These are phyloP conservation scores for Rhizophagus sp. DNA, from an alignment of 192 early-diverging fungal species.

Conservation along the genomic window DNA sequence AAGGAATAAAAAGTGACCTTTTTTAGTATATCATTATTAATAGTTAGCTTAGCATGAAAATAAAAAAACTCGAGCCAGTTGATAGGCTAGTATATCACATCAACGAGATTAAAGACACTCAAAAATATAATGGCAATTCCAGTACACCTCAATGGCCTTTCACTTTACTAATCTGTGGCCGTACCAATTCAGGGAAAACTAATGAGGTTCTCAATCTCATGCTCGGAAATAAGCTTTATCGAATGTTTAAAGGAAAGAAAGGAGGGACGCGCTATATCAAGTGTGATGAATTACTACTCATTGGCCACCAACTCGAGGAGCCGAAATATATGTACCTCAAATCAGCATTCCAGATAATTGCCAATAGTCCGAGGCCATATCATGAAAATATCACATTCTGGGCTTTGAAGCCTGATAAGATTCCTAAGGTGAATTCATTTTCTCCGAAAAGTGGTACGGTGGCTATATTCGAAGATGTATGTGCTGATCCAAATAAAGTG, in stretches of 20 bases:
- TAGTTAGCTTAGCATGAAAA: no score
- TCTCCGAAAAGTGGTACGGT: no score
- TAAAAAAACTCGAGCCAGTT: no score
- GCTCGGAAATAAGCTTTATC: slow-evolving; percentile 18
- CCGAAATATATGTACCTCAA: no score
- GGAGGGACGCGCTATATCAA: neutral
- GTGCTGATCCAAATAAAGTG: no score
- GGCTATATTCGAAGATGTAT: no score
- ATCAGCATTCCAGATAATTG: slow-evolving; percentile 1
- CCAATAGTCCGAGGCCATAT: slow-evolving; percentile 7
- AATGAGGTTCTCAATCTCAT: slow-evolving; percentile 16
- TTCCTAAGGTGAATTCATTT: no score
- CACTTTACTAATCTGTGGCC: neutral
- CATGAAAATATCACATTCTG: neutral
- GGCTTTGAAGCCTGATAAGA: neutral
- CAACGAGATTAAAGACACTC: no score
- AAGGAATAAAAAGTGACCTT: no score
- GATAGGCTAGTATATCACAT: no score
- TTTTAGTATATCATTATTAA: no score
- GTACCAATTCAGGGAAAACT: slow-evolving; percentile 9
- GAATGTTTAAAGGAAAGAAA: slow-evolving; percentile 12
- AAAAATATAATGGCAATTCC: no score
- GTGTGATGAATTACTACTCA: slow-evolving; percentile 15
- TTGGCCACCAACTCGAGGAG: neutral
- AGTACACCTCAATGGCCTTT: neutral